phyloP scores from a whole-genome alignment of 495 filamentous ascomycete genomes.

The Annulohypoxylon maeteangense region DNA sequence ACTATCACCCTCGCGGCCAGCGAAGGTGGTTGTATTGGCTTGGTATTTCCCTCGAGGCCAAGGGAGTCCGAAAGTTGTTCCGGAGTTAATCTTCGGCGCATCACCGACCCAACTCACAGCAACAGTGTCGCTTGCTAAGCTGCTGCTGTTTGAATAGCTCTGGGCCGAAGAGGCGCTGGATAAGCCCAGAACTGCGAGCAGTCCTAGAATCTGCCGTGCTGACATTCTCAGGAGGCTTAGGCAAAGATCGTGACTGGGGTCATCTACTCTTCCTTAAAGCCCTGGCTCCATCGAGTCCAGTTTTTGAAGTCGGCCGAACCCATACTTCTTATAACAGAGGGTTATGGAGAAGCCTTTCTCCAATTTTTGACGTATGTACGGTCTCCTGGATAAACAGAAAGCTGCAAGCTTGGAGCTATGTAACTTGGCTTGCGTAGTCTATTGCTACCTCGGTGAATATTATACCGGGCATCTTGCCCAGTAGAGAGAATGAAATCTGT shows the following conservation, averaged over 20 bases:
- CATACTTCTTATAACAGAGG: slow-evolving; percentile 18
- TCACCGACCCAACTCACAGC: slow-evolving; percentile 55
- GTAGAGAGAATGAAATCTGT: slow-evolving; percentile 11
- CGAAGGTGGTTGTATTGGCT: slow-evolving; percentile 47
- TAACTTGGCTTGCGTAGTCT: slow-evolving; percentile 29
- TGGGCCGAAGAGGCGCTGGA: slow-evolving; percentile 21
- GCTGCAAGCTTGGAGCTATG: slow-evolving; percentile 19
- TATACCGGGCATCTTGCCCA: slow-evolving; percentile 34
- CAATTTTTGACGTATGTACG: slow-evolving; percentile 23
- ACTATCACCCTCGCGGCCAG: slow-evolving; percentile 35
- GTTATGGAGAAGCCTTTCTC: slow-evolving; percentile 4
- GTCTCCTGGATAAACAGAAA: slow-evolving; percentile 21
- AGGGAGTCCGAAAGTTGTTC: slow-evolving; percentile 57
- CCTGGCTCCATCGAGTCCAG: slow-evolving; percentile 14
- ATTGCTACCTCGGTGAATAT: slow-evolving; percentile 41
- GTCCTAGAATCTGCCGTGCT: background rate
- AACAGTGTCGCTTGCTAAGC: slow-evolving; percentile 28
- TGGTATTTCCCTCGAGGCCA: slow-evolving; percentile 55
- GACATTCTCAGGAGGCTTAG: slow-evolving; percentile 9
- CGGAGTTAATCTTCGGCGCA: slow-evolving; percentile 45
- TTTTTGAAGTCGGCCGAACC: background rate
- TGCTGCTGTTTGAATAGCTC: slow-evolving; percentile 18
- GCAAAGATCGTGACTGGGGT: slow-evolving; percentile 2
- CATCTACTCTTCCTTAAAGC: slow-evolving; percentile 1
- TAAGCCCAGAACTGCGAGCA: slow-evolving; percentile 6